Conservation (phyloP, 164 flowering plant genomes). For the Platanus orientalis region DNA sequence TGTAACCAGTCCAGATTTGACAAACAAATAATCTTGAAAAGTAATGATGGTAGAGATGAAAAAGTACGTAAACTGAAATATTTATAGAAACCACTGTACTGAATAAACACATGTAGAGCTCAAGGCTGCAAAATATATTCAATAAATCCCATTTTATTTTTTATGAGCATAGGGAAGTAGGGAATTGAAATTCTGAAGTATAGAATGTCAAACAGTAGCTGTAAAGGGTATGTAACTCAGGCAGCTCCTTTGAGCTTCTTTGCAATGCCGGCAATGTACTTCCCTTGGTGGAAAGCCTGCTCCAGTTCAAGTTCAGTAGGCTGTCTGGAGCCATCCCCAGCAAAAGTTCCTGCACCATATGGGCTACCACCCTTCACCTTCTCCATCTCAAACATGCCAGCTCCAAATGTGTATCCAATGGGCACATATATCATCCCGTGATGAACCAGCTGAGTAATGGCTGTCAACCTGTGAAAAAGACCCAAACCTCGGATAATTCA, state of each 20-base stretch:
- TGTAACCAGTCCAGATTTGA: no score
- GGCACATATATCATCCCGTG: constrained; percentile 91
- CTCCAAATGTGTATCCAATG: constrained; percentile 89
- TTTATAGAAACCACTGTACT: constrained; percentile 1
- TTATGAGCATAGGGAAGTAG: constrained; percentile 4
- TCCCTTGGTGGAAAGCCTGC: constrained; percentile 87
- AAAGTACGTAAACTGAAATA: background rate
- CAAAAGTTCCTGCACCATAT: constrained; percentile 85
- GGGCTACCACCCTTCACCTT: constrained; percentile 90
- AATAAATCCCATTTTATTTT: constrained; percentile 9
- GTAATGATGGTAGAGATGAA: background rate
- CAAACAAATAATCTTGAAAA: background rate
- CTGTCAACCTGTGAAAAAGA: constrained; percentile 58
- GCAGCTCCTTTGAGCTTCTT: constrained; percentile 71
- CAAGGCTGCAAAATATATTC: constrained; percentile 4
- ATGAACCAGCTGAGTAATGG: constrained; percentile 84
- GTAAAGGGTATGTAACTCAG: constrained; percentile 21
- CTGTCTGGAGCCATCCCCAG: constrained; percentile 84
- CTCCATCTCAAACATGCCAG: constrained; percentile 94
- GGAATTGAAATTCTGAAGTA: constrained; percentile 14
- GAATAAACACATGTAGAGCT: constrained; percentile 4
- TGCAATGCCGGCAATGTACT: constrained; percentile 63
- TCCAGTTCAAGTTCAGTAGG: constrained; percentile 70
- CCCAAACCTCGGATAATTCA: background rate
- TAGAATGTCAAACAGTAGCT: constrained; percentile 14